These are phyloP conservation scores for Trametes elegans DNA, from an alignment of 768 basidiomycete genomes.

Conservation along the genomic window DNA sequence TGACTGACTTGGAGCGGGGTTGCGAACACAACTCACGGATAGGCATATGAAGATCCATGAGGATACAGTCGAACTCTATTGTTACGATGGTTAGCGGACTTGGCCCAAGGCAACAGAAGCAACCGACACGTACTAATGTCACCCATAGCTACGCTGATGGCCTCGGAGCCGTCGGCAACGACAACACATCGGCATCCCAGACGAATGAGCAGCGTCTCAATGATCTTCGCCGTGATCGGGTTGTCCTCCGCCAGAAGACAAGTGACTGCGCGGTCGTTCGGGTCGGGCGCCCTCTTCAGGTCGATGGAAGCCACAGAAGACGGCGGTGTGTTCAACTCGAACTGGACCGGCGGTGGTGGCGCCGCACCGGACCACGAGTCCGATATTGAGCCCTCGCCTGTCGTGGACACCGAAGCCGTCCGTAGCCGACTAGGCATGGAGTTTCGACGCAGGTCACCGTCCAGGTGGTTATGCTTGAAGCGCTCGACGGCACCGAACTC, in stretches of 20 bases:
- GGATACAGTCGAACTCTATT: constrained; percentile 90
- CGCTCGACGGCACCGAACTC: constrained; percentile 86
- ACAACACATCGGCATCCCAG: constrained; percentile 95
- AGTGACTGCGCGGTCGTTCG: constrained; percentile 86
- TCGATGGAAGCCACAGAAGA: constrained; percentile 88
- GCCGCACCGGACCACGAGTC: constrained; percentile 67
- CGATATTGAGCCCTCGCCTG: constrained; percentile 74
- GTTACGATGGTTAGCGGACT: constrained; percentile 26
- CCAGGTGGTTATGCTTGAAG: constrained; percentile 81
- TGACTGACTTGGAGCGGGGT: no score
- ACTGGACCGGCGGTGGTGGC: constrained; percentile 38
- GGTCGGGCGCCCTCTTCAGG: constrained; percentile 71
- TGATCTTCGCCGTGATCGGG: constrained; percentile 96
- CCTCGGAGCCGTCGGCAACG: constrained; percentile 95
- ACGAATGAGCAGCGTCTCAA: constrained; percentile 90
- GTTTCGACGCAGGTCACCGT: constrained; percentile 71
- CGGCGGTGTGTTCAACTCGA: constrained; percentile 64
- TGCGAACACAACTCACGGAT: constrained; percentile 59
- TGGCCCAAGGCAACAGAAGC: constrained; percentile 1
- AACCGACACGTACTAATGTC: constrained; percentile 79
- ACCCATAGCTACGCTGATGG: constrained; percentile 95
- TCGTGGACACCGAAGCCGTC: constrained; percentile 80
- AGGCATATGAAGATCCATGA: constrained; percentile 96
- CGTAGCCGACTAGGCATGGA: constrained; percentile 86
- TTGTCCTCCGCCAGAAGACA: constrained; percentile 96